These are phyloP conservation scores for Sutorius eximius DNA, from an alignment of 1,284 basidiomycete species.

Conservation along the genomic window DNA sequence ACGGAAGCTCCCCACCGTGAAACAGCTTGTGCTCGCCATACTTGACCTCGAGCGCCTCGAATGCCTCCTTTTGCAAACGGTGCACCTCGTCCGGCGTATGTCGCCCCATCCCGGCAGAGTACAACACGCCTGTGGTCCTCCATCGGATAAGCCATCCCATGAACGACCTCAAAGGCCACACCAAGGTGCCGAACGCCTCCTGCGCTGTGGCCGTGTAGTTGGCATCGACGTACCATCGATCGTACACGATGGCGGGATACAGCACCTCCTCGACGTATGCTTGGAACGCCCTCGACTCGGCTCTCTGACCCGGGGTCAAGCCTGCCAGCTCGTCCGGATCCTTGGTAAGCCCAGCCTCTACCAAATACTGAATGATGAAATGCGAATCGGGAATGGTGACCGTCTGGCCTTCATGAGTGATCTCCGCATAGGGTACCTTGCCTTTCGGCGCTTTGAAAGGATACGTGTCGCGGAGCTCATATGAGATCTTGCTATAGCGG, in stretches of 20 bases:
- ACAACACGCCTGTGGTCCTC: conserved; percentile 16
- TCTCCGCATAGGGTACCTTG: conserved; percentile 35
- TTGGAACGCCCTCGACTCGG: conserved; percentile 37
- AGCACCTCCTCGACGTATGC: conserved; percentile 35
- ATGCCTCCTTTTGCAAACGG: conserved; percentile 31
- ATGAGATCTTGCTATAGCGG: conserved; percentile 27
- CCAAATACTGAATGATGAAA: conserved; percentile 36
- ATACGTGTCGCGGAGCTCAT: conserved; percentile 29
- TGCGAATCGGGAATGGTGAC: conserved; percentile 33
- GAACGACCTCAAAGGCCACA: conserved; percentile 24
- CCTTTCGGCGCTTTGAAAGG: conserved; percentile 32
- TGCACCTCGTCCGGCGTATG: conserved; percentile 35
- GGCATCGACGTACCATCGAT: conserved; percentile 31
- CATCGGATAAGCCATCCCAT: conserved; percentile 26
- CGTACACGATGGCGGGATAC: conserved; percentile 31
- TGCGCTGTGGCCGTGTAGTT: conserved; percentile 22
- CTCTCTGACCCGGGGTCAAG: conserved; percentile 30
- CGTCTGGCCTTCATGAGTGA: conserved; percentile 24
- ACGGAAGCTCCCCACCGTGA: conserved; percentile 29
- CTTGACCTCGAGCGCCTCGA: conserved; percentile 33
- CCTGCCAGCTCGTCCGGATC: conserved; percentile 33
- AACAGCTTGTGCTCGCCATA: conserved; percentile 26
- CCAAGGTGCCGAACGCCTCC: conserved; percentile 17
- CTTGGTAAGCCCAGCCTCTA: conserved; percentile 23
- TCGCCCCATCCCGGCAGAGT: conserved; percentile 30